Base-by-base conservation (phyloP, 192 early-diverging fungal genomes). In the Linnemannia hyalina region DNA sequence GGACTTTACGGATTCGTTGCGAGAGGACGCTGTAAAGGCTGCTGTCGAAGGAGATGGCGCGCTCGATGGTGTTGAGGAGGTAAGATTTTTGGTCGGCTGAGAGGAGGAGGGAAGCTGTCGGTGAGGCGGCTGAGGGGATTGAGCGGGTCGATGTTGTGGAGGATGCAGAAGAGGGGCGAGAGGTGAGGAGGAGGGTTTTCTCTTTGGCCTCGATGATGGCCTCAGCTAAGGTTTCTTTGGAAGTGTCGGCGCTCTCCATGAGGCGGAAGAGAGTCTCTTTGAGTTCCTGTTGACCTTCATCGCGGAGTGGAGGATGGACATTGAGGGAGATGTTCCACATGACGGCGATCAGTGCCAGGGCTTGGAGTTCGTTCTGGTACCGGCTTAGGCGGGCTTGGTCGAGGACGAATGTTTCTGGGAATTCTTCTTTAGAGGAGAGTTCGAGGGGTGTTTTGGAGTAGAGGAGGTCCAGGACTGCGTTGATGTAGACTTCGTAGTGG, bases 321-420 rank as follows among this genome's bases (percentile, higher is more conserved):
- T 96, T 96, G 80, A 93, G 93, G 10, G 93, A 88, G 29, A 97
- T 83, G 89, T 95, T 95, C 52, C 95, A 46, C 80, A 97, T 85
- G 1, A 93, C 91, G 18, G 94, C 91, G 4, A 93, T 91, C 42
- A 96, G 90, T 0, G 90, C 92, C 35, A 96, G 71, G 1, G 92
- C 91, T 73, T 96, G 95, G 1, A 91, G 84, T 69, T 96, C 94
- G 78, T 96, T 95, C 85, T 96, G 95, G 73, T 91, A 93, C 0
- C 74, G 88, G 68, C 82, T 89, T 42, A 97, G 69, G 1, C 96
- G 92, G 13, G 92, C 88, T 18, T 88, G 85, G 79, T 97, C 97
- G 70, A 97, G 77, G 5, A 77, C 41, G 29, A 96, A 81, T 0
- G 97, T 97, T 76, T 96, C 96, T 0, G 96, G 94, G 40, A 93